Evolutionary conservation across 495 filamentous ascomycete genomes (phyloP), one percentile per base, ranked within the genome.

Genomic region (Aspergillus indologenus): DNA sequence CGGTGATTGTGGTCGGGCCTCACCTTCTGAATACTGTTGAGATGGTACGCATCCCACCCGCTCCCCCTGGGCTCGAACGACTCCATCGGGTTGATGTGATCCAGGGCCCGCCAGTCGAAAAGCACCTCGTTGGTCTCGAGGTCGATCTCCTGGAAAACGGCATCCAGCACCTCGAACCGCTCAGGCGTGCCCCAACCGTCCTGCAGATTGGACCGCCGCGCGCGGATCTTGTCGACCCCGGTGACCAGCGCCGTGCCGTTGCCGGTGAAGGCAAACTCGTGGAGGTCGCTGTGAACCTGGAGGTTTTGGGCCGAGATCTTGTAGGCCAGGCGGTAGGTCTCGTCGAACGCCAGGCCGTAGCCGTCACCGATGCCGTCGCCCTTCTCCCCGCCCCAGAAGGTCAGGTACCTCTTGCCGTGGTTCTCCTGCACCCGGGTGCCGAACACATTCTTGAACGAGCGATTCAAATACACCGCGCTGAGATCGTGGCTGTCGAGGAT

Each of bases 211-310:
- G 49, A 31, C 42, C 40, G 49, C 8, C 43, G 42, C 0, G 43
- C 42, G 4, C 70, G 58, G 8, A 60, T 56, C 8, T 65, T 68
- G 46, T 80, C 68, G 47, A 81, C 80, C 20, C 75, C 70, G 14
- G 74, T 73, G 11, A 80, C 75, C 11, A 81, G 59, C 5, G 76
- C 75, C 0, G 78, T 80, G 20, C 75, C 65, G 42, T 79, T 68
- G 18, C 62, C 59, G 3, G 71, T 74, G 47, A 76, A 67, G 8
- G 61, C 68, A 22, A 74, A 72, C 54, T 79, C 75, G 59, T 79
- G 75, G 9, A 74, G 21, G 34, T 70, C 69, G 24, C 57, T 61
- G 43, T 63, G 56, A 7, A 54, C 52, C 18, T 53, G 34, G 15
- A 66, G 47, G 40, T 61, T 61, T 24, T 63, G 64, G 14, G 64